phyloP scores from a whole-genome alignment of 176 grass and related monocot genomes.

The Oryza longistaminata region DNA sequence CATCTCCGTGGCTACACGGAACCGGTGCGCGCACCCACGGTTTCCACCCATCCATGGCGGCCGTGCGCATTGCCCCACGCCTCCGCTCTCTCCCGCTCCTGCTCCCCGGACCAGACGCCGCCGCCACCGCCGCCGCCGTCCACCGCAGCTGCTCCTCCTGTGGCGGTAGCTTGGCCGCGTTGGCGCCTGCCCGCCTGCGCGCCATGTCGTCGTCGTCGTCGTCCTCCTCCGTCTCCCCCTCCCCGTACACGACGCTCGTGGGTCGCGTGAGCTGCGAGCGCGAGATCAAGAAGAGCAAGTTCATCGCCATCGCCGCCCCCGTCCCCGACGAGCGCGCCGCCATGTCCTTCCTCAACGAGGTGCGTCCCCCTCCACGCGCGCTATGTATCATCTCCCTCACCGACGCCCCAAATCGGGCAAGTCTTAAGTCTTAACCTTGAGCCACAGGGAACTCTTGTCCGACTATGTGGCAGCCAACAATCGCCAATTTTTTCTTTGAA shows the following conservation, averaged over 20 bases:
- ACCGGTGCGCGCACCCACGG: slow-evolving; percentile 2
- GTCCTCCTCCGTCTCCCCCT: background rate
- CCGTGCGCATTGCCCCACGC: slow-evolving; percentile 38
- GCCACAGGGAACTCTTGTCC: background rate
- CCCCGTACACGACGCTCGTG: slow-evolving; percentile 55
- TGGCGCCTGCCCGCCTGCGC: background rate
- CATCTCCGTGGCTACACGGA: slow-evolving; percentile 13
- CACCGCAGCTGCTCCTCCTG: slow-evolving; percentile 14
- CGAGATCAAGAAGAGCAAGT: slow-evolving; percentile 74
- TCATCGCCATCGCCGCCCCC: slow-evolving; percentile 63
- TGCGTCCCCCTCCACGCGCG: background rate
- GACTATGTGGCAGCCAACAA: background rate
- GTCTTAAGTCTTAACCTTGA: background rate
- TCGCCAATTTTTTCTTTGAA: background rate
- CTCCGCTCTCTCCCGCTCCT: slow-evolving; percentile 36
- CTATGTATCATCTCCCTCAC: background rate
- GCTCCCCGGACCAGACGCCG: slow-evolving; percentile 23
- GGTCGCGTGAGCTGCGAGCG: slow-evolving; percentile 56
- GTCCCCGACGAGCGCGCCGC: slow-evolving; percentile 58
- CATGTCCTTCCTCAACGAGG: slow-evolving; percentile 67
- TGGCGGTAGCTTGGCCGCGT: background rate
- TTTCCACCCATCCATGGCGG: slow-evolving; percentile 40
- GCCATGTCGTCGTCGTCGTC: slow-evolving; percentile 53
- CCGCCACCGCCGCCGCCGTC: background rate
- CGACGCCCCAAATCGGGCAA: background rate